Conservation (phyloP, 192 early-diverging fungal genomes). For the Spizellomyces sp. region DNA sequence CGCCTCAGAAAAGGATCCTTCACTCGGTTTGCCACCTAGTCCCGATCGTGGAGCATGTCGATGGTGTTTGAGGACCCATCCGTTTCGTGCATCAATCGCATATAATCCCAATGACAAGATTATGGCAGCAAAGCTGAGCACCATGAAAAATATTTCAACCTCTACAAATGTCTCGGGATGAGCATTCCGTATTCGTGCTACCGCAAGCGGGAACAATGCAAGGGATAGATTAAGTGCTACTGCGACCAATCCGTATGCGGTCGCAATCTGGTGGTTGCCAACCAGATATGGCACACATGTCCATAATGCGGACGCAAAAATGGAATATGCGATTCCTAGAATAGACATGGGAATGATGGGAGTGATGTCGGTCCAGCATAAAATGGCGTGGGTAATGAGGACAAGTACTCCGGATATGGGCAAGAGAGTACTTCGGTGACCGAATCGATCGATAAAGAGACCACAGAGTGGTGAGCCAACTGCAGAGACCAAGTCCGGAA, state of each 20-base stretch:
- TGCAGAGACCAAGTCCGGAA: slow-evolving; percentile 64
- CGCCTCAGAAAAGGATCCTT: not conserved
- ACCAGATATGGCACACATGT: slow-evolving; percentile 69
- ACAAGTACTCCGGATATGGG: slow-evolving; percentile 40
- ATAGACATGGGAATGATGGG: slow-evolving; percentile 53
- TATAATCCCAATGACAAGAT: slow-evolving; percentile 16
- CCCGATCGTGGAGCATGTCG: not conserved
- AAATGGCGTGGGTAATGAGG: slow-evolving; percentile 46
- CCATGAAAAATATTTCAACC: slow-evolving; percentile 36
- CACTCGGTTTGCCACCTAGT: not conserved
- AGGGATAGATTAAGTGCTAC: slow-evolving; percentile 63
- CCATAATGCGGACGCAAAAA: slow-evolving; percentile 66
- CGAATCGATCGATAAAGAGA: slow-evolving; percentile 54
- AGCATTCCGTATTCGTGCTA: slow-evolving; percentile 55
- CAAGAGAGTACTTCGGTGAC: slow-evolving; percentile 46
- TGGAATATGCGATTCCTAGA: slow-evolving; percentile 58
- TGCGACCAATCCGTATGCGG: slow-evolving; percentile 64
- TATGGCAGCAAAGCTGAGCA: slow-evolving; percentile 22
- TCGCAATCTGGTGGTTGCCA: slow-evolving; percentile 62
- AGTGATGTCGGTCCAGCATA: slow-evolving; percentile 47
- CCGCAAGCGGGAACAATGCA: slow-evolving; percentile 58
- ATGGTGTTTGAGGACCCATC: slow-evolving; percentile 29
- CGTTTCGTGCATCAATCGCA: slow-evolving; percentile 21
- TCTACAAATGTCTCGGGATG: slow-evolving; percentile 17
- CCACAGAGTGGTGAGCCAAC: slow-evolving; percentile 61